A percentile compares a stretch with the other conserved stretches of the same genome.
Conservation (phyloP, 2,329 filamentous ascomycete genomes). For the Xylariaceae sp. region DNA sequence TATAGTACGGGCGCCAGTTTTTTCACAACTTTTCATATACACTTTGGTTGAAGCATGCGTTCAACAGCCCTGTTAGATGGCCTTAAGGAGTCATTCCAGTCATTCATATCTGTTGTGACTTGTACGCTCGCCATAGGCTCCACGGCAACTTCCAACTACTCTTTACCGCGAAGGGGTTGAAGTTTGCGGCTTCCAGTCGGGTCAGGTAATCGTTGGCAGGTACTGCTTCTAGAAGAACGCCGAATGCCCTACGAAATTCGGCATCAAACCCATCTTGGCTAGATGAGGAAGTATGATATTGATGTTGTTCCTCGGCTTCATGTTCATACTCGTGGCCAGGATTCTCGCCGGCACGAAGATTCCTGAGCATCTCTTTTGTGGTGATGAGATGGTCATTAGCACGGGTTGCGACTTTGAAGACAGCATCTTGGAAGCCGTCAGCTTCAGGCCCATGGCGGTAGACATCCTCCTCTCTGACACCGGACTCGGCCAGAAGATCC, state of each 20-base stretch:
- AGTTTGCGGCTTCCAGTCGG: conserved; percentile 73
- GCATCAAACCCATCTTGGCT: conserved; percentile 34
- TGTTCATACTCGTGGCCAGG: conserved; percentile 89
- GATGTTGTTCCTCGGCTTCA: conserved; percentile 67
- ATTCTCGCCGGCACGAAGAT: conserved; percentile 67
- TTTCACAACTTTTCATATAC: too few species aligned
- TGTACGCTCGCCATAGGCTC: conserved; percentile 57
- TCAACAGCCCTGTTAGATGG: too few species aligned
- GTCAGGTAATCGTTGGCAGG: conserved; percentile 75
- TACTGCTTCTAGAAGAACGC: conserved; percentile 75
- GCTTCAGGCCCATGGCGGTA: conserved; percentile 77
- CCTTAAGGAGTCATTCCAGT: too few species aligned
- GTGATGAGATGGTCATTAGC: conserved; percentile 96
- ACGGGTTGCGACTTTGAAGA: conserved; percentile 87
- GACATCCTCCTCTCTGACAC: conserved; percentile 83
- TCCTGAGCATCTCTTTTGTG: conserved; percentile 83
- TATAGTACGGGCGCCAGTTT: too few species aligned
- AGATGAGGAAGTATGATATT: conserved; percentile 38
- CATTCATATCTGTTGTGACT: conserved; percentile 44
- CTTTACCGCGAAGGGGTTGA: conserved; percentile 71
- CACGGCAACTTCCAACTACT: conserved; percentile 81
- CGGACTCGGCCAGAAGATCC: conserved; percentile 80
- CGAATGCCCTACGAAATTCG: conserved; percentile 62
- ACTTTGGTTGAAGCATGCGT: too few species aligned
- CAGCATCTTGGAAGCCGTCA: conserved; percentile 76